Evolutionary conservation across 108 stramenopile species (phyloP).

Genomic region (Aurantiochytrium sp.): DNA sequence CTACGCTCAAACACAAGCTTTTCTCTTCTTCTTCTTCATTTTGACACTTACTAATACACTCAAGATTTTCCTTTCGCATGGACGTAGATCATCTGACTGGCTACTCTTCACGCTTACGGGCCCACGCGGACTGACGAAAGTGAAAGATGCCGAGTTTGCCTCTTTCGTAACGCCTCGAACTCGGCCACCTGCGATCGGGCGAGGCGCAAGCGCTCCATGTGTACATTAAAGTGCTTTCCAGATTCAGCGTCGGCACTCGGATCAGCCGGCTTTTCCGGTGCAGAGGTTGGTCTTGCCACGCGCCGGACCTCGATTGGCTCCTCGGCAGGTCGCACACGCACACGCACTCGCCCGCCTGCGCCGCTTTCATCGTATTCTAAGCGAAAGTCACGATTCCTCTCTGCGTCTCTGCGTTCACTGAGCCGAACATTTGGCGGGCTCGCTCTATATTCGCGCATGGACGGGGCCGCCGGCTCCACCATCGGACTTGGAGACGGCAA

Average conservation of each 20-base stretch:
- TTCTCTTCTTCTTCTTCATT: too few species aligned
- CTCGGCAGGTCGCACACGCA: background rate
- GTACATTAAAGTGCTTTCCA: background rate
- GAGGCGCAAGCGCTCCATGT: background rate
- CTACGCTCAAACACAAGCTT: too few species aligned
- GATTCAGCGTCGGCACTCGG: background rate
- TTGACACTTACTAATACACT: too few species aligned
- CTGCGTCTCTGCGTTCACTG: too few species aligned
- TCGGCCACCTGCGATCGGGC: background rate
- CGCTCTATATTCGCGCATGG: too few species aligned
- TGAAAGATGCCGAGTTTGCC: background rate
- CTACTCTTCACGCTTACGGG: background rate
- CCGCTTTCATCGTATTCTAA: background rate
- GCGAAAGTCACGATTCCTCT: background rate
- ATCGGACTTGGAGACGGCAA: too few species aligned
- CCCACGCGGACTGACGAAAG: background rate
- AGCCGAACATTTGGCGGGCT: too few species aligned
- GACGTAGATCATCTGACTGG: too few species aligned
- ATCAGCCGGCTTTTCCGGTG: background rate
- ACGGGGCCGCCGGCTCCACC: too few species aligned
- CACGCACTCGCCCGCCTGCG: background rate
- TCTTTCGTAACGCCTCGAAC: background rate
- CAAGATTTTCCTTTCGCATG: too few species aligned
- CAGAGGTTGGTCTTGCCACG: too few species aligned
- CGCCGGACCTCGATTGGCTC: too few species aligned